A percentile compares a stretch with the other conserved stretches of the same genome.
phyloP scores from a whole-genome alignment of 306 rosid species.

The Neltuma alba region DNA sequence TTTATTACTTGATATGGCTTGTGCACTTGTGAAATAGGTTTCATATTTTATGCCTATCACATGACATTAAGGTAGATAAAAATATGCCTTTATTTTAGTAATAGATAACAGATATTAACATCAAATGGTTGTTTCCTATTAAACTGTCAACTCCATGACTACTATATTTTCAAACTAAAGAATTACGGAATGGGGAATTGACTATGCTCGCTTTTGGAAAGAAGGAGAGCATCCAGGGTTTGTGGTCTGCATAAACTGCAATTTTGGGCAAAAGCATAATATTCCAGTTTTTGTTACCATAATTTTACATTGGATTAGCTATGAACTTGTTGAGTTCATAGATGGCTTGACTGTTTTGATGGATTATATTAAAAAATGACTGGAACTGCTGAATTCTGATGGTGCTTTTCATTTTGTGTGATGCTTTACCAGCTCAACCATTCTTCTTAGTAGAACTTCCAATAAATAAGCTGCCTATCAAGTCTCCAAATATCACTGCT shows the following conservation, averaged over 20 bases:
- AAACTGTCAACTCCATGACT: neutral
- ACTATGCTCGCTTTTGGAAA: neutral
- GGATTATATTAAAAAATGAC: neutral
- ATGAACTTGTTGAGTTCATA: neutral
- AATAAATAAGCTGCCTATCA: neutral
- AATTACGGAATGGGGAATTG: neutral
- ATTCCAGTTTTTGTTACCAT: neutral
- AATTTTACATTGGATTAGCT: neutral
- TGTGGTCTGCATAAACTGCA: neutral
- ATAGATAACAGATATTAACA: neutral
- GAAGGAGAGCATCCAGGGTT: neutral
- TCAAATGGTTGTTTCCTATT: neutral
- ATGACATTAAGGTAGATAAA: neutral
- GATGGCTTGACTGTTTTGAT: neutral
- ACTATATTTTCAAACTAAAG: neutral
- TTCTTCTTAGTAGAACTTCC: neutral
- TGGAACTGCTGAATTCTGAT: neutral
- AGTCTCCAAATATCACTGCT: constrained; percentile 1
- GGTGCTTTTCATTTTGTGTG: neutral
- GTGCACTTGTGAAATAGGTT: no score
- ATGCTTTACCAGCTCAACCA: neutral
- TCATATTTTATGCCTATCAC: no score
- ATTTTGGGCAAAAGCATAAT: neutral
- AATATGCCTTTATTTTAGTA: neutral
- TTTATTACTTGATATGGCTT: no score